These are phyloP conservation scores for Ceriops decandra DNA, from an alignment of 345 rosid genomes.

Conservation along the genomic window DNA sequence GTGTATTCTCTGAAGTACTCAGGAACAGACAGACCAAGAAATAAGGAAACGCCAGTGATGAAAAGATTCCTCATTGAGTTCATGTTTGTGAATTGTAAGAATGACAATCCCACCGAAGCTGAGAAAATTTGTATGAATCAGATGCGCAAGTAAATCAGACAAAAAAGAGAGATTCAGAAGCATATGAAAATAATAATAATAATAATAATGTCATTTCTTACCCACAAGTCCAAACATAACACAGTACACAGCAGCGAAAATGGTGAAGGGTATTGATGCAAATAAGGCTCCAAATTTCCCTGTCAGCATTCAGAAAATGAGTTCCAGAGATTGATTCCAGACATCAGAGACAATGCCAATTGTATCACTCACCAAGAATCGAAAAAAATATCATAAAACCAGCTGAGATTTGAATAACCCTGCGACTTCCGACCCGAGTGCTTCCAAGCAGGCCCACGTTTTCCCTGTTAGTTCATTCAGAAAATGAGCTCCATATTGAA, in stretches of 20 bases:
- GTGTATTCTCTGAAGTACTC: slow-evolving; percentile 84
- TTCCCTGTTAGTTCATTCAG: slow-evolving; percentile 49
- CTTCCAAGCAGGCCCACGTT: slow-evolving; percentile 94
- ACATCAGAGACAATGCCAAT: neutral
- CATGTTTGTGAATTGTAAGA: slow-evolving; percentile 97
- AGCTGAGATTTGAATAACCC: slow-evolving; percentile 92
- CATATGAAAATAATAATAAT: neutral
- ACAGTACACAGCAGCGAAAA: slow-evolving; percentile 87
- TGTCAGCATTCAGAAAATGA: slow-evolving; percentile 23
- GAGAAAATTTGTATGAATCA: slow-evolving; percentile 16
- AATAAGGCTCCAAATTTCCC: slow-evolving; percentile 97
- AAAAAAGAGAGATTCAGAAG: neutral
- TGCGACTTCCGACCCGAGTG: slow-evolving; percentile 94
- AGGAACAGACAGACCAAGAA: slow-evolving; percentile 82
- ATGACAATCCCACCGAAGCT: slow-evolving; percentile 94
- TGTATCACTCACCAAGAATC: slow-evolving; percentile 54
- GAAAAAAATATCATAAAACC: slow-evolving; percentile 99
- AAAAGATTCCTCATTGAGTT: slow-evolving; percentile 96
- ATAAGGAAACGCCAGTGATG: slow-evolving; percentile 76
- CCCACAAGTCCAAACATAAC: slow-evolving; percentile 93
- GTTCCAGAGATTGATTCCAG: neutral
- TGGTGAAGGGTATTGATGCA: slow-evolving; percentile 94
- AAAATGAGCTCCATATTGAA: slow-evolving; percentile 5
- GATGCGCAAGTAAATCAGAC: neutral
- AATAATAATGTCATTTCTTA: slow-evolving; percentile 21